Evolutionary conservation across 768 basidiomycete species (phyloP).

Genomic region (Austroboletus festivus): DNA sequence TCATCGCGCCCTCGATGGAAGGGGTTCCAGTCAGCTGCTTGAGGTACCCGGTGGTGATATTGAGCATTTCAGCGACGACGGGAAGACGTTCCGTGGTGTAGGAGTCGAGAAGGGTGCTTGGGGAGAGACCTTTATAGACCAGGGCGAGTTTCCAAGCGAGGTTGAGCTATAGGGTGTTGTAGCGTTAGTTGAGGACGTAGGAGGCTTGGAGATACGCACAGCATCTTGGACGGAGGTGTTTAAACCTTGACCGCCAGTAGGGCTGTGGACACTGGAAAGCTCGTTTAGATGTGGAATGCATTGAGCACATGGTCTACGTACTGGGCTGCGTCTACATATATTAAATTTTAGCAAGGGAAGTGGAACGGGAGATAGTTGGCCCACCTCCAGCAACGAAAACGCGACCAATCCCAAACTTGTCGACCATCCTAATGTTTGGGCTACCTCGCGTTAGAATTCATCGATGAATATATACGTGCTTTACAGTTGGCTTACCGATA

Average conservation of each 20-base stretch:
- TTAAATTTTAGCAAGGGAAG: neutral
- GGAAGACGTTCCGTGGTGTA: conserved; percentile 45
- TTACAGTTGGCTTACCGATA: conserved; percentile 18
- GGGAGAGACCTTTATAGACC: conserved; percentile 37
- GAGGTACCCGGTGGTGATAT: conserved; percentile 32
- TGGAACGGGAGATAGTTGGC: too few relatives aligned
- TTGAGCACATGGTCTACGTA: neutral
- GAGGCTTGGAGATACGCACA: conserved; percentile 25
- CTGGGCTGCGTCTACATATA: conserved; percentile 45
- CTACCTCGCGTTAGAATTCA: neutral
- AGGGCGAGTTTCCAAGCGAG: conserved; percentile 45
- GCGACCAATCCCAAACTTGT: too few relatives aligned
- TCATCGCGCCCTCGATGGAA: neutral
- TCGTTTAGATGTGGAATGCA: neutral
- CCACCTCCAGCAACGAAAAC: too few relatives aligned
- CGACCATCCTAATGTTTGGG: too few relatives aligned
- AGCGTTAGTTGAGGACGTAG: neutral
- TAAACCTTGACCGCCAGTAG: conserved; percentile 32
- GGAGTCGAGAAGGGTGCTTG: conserved; percentile 35
- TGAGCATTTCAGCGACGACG: conserved; percentile 44
- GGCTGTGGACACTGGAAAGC: conserved; percentile 18
- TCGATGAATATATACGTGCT: too few relatives aligned
- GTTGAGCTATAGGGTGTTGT: conserved; percentile 32
- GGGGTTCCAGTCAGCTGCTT: neutral
- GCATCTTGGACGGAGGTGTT: conserved; percentile 39